Evolutionary conservation across 2,329 filamentous ascomycete species (phyloP).

Genomic region (Metarhizium anisopliae): DNA sequence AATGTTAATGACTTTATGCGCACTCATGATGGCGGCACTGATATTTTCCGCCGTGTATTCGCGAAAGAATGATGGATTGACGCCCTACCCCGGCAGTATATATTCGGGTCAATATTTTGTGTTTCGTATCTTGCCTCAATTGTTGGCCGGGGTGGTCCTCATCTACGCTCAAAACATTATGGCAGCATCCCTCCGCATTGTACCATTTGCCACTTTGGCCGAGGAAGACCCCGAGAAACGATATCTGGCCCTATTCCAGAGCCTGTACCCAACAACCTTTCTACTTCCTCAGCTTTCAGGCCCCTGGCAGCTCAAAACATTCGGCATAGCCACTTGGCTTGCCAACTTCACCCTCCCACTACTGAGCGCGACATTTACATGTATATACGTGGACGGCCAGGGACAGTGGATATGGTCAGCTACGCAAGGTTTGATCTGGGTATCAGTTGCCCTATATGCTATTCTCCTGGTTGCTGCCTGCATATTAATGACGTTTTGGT

Average conservation of each 20-base stretch:
- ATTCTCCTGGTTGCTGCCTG: constrained; percentile 49
- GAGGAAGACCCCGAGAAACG: constrained; percentile 50
- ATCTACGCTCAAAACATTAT: constrained; percentile 72
- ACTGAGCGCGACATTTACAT: constrained; percentile 66
- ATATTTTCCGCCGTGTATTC: constrained; percentile 67
- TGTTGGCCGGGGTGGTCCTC: constrained; percentile 62
- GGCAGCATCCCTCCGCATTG: constrained; percentile 62
- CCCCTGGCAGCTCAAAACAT: constrained; percentile 56
- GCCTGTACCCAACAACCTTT: constrained; percentile 63
- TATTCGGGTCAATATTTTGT: constrained; percentile 73
- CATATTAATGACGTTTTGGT: constrained; percentile 54
- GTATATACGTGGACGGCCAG: constrained; percentile 43
- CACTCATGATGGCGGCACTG: constrained; percentile 63
- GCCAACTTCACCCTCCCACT: constrained; percentile 73
- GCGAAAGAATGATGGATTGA: constrained; percentile 52
- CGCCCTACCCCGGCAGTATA: constrained; percentile 54
- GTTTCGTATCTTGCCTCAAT: constrained; percentile 75
- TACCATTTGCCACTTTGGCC: constrained; percentile 73
- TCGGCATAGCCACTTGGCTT: constrained; percentile 65
- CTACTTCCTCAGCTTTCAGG: constrained; percentile 50
- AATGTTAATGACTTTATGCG: constrained; percentile 49
- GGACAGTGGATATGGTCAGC: constrained; percentile 66
- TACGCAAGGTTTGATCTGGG: constrained; percentile 71
- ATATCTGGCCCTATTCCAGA: constrained; percentile 56
- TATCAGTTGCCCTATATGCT: constrained; percentile 64